Conservation (phyloP, 345 rosid genomes). For the Euphorbia peplus region DNA sequence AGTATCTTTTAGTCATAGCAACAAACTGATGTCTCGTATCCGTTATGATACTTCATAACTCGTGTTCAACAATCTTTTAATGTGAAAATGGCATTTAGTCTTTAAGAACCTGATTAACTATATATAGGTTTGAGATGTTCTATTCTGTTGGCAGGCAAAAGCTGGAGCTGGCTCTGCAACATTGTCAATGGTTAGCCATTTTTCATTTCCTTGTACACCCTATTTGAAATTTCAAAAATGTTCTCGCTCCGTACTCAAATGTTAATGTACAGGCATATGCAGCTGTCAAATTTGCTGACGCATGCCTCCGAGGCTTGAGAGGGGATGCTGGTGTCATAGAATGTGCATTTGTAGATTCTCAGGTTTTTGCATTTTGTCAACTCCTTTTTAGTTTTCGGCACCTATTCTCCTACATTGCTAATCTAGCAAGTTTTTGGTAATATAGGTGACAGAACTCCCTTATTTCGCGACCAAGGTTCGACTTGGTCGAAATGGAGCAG, state of each 20-base stretch:
- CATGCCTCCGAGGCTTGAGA: constrained; percentile 79
- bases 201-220: background rate
- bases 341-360: constrained; percentile 82
- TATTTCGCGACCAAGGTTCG: constrained; percentile 64
- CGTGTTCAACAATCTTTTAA: background rate
- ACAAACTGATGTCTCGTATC: background rate
- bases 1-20: background rate
- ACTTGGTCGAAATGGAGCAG: constrained; percentile 30
- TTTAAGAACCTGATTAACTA: background rate
- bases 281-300: constrained; percentile 93
- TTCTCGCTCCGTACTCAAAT: background rate
- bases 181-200: constrained; percentile 72
- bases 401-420: background rate
- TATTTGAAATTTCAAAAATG: background rate
- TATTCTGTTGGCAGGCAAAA: constrained; percentile 66
- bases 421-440: background rate
- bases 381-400: background rate
- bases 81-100: background rate
- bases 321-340: constrained; percentile 76
- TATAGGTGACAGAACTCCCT: constrained; percentile 91
- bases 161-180: constrained; percentile 99
- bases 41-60: background rate
- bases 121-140: background rate
- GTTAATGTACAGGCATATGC: constrained; percentile 72
- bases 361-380: constrained; percentile 32